Percentiles rank a stretch among this genome's conserved stretches.
These are phyloP conservation scores for Fusarium sacchari DNA, from an alignment of 2,329 filamentous ascomycete species.

Conservation along the genomic window DNA sequence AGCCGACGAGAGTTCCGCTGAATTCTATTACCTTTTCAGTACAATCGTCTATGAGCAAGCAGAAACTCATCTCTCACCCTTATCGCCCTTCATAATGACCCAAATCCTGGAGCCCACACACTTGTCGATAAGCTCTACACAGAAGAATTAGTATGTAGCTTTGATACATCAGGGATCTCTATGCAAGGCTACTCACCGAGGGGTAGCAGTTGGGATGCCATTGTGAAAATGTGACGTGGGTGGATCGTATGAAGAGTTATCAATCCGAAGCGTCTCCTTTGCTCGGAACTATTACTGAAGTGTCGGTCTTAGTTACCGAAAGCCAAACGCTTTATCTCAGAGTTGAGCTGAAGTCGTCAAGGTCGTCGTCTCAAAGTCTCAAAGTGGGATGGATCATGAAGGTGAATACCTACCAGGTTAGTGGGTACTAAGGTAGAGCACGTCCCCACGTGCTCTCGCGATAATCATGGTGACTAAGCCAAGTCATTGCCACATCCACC, in stretches of 20 bases:
- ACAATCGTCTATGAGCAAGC: background rate
- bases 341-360: slow-evolving; percentile 24
- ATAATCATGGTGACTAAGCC: slow-evolving; percentile 49
- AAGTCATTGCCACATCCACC: background rate
- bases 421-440: no score
- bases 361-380: slow-evolving; percentile 25
- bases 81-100: slow-evolving; percentile 99
- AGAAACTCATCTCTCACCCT: slow-evolving; percentile 67
- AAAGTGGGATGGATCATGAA: slow-evolving; percentile 44
- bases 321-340: background rate
- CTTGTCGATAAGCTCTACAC: slow-evolving; percentile 94
- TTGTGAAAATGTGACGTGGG: slow-evolving; percentile 48
- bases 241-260: background rate
- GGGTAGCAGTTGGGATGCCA: slow-evolving; percentile 80
- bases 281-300: background rate
- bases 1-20: slow-evolving; percentile 90
- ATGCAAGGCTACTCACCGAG: slow-evolving; percentile 62
- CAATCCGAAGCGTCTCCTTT: background rate
- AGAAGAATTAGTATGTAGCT: slow-evolving; percentile 30
- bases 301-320: background rate
- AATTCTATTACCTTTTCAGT: slow-evolving; percentile 73
- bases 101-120: slow-evolving; percentile 97
- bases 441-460: slow-evolving; percentile 49
- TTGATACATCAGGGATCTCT: background rate
- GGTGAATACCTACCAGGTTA: no score